Evolutionary conservation across 805 yeast species (phyloP).

Genomic region (Nakazawaea wickerhamii): DNA sequence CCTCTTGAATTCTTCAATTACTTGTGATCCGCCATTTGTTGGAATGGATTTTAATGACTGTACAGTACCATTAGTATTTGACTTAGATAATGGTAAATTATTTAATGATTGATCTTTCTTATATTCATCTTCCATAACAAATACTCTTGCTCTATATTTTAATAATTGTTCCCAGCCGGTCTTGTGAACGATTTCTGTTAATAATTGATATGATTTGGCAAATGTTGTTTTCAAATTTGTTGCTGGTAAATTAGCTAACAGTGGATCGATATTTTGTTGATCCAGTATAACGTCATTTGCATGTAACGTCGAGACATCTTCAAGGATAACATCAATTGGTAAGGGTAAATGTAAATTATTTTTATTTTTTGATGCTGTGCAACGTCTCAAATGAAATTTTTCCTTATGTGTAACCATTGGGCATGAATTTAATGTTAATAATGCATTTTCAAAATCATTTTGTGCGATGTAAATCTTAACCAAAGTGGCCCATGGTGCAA

Average conservation of each 20-base stretch:
- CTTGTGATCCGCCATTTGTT: conserved; percentile 9
- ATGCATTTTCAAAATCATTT: conserved; percentile 66
- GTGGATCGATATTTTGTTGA: conserved; percentile 59
- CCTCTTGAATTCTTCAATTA: conserved; percentile 44
- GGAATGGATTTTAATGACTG: conserved; percentile 12
- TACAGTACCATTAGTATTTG: conserved; percentile 13
- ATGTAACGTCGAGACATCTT: conserved; percentile 62
- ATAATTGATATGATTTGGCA: conserved; percentile 50
- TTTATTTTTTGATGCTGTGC: conserved; percentile 40
- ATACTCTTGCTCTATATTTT: conserved; percentile 53
- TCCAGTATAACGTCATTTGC: conserved; percentile 62
- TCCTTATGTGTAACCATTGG: conserved; percentile 79
- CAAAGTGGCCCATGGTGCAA: conserved; percentile 66
- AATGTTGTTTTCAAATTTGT: conserved; percentile 58
- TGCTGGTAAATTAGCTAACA: conserved; percentile 59
- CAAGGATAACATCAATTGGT: conserved; percentile 68
- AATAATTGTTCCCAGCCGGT: conserved; percentile 72
- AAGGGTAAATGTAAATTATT: conserved; percentile 67
- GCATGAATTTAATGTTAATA: conserved; percentile 69
- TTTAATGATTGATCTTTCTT: conserved; percentile 26
- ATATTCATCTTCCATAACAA: conserved; percentile 65
- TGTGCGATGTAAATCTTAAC: conserved; percentile 58
- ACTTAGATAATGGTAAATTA: conserved; percentile 4
- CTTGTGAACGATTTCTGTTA: conserved; percentile 59
- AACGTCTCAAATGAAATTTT: conserved; percentile 54